Evolutionary conservation across 169 alveolate genomes (phyloP), one percentile per base, ranked within the genome.

Genomic region (Plasmodium knowlesi): DNA sequence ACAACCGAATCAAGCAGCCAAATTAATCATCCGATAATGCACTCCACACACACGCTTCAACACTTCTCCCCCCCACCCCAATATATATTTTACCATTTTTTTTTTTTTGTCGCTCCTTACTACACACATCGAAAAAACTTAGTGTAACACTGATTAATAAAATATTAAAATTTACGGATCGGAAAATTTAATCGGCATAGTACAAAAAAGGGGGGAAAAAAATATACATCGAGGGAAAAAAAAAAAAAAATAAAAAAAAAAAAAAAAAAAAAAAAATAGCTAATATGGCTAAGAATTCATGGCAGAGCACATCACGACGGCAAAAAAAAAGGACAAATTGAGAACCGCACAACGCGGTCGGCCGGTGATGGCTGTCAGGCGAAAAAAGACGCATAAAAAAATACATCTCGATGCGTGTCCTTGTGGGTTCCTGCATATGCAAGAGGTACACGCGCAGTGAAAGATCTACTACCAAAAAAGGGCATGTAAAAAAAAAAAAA

Each of bases 171-270:
- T 80, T 73, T 61, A 89, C 71, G 91, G 82, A 89, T 79, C 82
- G 94, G 82, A 89, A 89, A 89, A 89, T 79, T 89, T 89, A 89
- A 80, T 81, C 71, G 94, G 73, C 82, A 67, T 67, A 61, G 43
- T 79, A 89, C 41, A 80, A 80, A 81, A 81, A 80, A 81, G 70
- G 46, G 85, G 83, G 71, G 82, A 57, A 88, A 79, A 41, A 30
- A 53, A n/a, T 46, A 46, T 73, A 86, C 34, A 53, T 19, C 41
- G 41, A 72, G 76, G 71, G 37, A 16, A 72, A 83, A 83, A 83
- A 30, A 83, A 53, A 70, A 39, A 70, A 67, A 84, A 84, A 84
- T 70, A 84, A 83, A 83, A 83, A 67, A 71, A 72, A 84, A 39
- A 70, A 46, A 84, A 71, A 16, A 16, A 25, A 74, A 34, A 39